phyloP scores from a whole-genome alignment of 768 basidiomycete species.

The Suillus alpinus region DNA sequence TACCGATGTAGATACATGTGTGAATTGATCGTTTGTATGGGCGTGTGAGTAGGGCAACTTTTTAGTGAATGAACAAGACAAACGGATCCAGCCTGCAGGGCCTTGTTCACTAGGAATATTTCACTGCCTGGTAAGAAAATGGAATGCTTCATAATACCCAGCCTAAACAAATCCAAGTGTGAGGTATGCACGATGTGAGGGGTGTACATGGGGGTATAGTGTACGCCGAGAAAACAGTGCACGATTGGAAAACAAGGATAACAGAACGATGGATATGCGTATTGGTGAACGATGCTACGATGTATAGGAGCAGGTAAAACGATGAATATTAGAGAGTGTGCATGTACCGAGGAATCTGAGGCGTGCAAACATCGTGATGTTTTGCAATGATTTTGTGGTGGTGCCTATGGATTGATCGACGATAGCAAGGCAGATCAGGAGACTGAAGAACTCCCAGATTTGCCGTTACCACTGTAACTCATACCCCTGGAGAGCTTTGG shows the following conservation, averaged over 20 bases:
- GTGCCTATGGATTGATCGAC: not conserved
- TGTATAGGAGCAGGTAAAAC: not conserved
- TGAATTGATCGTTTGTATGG: not conserved
- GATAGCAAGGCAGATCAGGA: not conserved
- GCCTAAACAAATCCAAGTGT: not conserved
- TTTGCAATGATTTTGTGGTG: not conserved
- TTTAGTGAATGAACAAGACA: not conserved
- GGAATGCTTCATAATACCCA: not conserved
- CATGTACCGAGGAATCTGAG: not conserved
- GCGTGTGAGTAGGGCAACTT: not conserved
- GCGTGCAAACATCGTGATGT: not conserved
- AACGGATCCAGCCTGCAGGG: no score
- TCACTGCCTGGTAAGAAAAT: not conserved
- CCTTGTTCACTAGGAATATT: not conserved
- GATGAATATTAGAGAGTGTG: not conserved
- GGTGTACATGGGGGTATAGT: not conserved
- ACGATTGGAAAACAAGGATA: not conserved
- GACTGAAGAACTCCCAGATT: constrained; percentile 1
- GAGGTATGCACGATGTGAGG: not conserved
- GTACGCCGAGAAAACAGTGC: not conserved
- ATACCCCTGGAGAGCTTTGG: constrained; percentile 22
- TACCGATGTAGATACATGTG: not conserved
- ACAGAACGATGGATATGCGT: not conserved
- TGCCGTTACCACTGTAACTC: constrained; percentile 17
- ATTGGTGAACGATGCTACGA: not conserved